A percentile compares a stretch with the other conserved stretches of the same genome.
These are phyloP conservation scores for Coccinonectria pachysandricola DNA, from an alignment of 2,329 filamentous ascomycete species.

Conservation along the genomic window DNA sequence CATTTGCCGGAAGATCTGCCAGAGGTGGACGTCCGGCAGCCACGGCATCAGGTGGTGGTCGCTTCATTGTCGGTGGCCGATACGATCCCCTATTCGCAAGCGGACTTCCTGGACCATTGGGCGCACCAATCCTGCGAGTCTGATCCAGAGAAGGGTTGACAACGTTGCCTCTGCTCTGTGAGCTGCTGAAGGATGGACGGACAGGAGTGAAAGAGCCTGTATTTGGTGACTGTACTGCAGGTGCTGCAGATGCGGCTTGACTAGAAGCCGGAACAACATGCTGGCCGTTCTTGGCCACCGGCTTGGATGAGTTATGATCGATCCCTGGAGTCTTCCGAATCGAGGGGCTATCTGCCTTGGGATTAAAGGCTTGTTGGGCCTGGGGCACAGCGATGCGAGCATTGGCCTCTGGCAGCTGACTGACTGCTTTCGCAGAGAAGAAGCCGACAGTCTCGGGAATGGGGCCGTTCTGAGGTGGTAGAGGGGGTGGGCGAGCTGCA, in stretches of 20 bases:
- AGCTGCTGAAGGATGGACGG: constrained; percentile 18
- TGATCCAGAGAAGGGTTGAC: constrained; percentile 45
- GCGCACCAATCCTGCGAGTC: constrained; percentile 48
- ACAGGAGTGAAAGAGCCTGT: constrained; percentile 21
- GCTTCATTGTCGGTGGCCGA: constrained; percentile 49
- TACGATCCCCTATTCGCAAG: constrained; percentile 49
- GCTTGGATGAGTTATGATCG: constrained; percentile 68
- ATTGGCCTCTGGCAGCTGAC: constrained; percentile 39
- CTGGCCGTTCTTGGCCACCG: constrained; percentile 49
- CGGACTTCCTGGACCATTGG: constrained; percentile 43
- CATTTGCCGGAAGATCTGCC: constrained; percentile 41
- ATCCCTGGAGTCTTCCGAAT: constrained; percentile 83
- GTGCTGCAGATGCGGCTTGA: constrained; percentile 15
- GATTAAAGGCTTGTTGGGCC: constrained; percentile 54
- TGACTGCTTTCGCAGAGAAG: constrained; percentile 59
- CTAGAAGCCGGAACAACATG: constrained; percentile 36
- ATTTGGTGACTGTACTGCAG: too few species aligned
- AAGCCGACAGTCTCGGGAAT: constrained; percentile 45
- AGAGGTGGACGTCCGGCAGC: constrained; percentile 31
- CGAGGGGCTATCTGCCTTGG: constrained; percentile 67
- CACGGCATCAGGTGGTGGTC: constrained; percentile 28
- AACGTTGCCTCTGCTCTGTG: constrained; percentile 28
- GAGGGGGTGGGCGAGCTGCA: constrained; percentile 22
- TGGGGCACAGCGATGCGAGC: constrained; percentile 31
- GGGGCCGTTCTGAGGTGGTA: constrained; percentile 11